A percentile compares a stretch with the other conserved stretches of the same genome.
Evolutionary conservation across 140 eudicot species (phyloP).

Genomic region (Cichorium intybus): DNA sequence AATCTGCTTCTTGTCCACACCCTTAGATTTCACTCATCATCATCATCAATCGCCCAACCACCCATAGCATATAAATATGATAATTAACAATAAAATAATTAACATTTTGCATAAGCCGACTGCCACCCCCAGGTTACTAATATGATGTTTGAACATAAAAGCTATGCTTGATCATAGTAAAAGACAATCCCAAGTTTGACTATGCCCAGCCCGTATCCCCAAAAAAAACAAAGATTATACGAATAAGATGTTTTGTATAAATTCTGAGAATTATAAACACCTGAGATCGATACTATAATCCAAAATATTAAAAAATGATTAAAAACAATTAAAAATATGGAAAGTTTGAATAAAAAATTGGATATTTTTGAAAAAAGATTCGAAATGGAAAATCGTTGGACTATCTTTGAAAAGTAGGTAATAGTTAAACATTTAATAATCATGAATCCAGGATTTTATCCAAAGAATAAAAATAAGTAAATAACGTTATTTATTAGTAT

Average conservation of each 20-base stretch:
- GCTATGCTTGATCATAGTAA: too few species aligned
- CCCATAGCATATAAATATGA: not conserved
- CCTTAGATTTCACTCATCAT: constrained; percentile 8
- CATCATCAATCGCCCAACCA: not conserved
- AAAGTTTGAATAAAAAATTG: not conserved
- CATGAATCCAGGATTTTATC: not conserved
- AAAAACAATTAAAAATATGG: too few species aligned
- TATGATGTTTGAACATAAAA: not conserved
- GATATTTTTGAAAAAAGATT: not conserved
- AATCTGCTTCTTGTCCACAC: constrained; percentile 16
- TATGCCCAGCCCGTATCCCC: too few species aligned
- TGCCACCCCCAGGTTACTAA: not conserved
- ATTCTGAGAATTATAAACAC: not conserved
- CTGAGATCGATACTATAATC: too few species aligned
- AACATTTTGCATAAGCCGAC: not conserved
- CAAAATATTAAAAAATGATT: too few species aligned
- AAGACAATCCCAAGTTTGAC: not conserved
- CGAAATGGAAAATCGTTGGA: not conserved
- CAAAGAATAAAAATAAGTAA: not conserved
- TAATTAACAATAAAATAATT: not conserved
- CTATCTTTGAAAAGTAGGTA: not conserved
- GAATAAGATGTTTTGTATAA: too few species aligned
- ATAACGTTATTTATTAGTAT: not conserved
- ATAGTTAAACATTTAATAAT: not conserved
- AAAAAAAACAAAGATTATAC: too few species aligned